A percentile compares a stretch with the other conserved stretches of the same genome.
Conservation (phyloP, 2,329 filamentous ascomycete genomes). For the Apiospora arundinis region DNA sequence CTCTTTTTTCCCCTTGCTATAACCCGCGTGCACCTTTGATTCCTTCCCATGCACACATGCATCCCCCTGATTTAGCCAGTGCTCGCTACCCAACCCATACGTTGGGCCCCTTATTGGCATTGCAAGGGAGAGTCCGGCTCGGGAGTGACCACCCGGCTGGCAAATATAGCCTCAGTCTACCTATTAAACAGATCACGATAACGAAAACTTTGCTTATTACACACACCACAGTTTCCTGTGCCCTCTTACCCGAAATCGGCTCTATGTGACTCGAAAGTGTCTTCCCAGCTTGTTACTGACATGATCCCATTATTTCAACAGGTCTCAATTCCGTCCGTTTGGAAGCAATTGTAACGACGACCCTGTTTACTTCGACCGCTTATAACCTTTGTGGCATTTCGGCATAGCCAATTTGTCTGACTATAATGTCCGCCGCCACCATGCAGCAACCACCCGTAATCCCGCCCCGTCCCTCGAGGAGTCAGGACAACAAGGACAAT, state of each 20-base stretch:
- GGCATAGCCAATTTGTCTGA: neutral
- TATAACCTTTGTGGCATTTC: neutral
- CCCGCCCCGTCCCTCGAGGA: slow-evolving; percentile 62
- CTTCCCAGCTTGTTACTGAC: slow-evolving; percentile 15
- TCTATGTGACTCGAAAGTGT: slow-evolving; percentile 8
- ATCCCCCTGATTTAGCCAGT: slow-evolving; percentile 11
- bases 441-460: slow-evolving; percentile 58
- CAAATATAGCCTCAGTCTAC: slow-evolving; percentile 12
- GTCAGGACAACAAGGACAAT: slow-evolving; percentile 45
- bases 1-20: neutral
- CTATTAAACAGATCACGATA: slow-evolving; percentile 15
- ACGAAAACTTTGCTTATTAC: slow-evolving; percentile 17
- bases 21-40: neutral
- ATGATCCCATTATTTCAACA: neutral
- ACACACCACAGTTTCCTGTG: neutral
- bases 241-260: slow-evolving; percentile 2
- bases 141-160: slow-evolving; percentile 2
- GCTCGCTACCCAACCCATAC: neutral
- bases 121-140: neutral
- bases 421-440: slow-evolving; percentile 56
- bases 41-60: neutral
- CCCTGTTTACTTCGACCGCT: neutral
- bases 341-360: slow-evolving; percentile 10
- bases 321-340: slow-evolving; percentile 6
- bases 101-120: slow-evolving; percentile 13